These are phyloP conservation scores for Dothideomycetes sp. DNA, from an alignment of 2,329 filamentous ascomycete species.

Conservation along the genomic window DNA sequence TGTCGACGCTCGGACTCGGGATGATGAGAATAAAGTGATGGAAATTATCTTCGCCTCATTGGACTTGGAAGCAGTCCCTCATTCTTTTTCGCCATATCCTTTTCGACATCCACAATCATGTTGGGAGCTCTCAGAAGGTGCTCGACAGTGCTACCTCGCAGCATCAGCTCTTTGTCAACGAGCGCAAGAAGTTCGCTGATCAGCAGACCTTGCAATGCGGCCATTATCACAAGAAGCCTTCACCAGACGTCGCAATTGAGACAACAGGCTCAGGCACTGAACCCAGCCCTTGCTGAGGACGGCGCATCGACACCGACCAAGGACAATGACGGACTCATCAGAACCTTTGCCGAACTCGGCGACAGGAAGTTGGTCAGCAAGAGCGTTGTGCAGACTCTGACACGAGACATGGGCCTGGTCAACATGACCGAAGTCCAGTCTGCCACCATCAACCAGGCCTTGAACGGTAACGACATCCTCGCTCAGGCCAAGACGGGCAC, in stretches of 20 bases:
- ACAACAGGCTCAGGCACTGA: constrained; percentile 27
- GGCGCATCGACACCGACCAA: constrained; percentile 17
- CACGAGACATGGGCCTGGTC: constrained; percentile 62
- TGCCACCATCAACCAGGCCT: constrained; percentile 68
- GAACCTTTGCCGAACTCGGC: constrained; percentile 37
- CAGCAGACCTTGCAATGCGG: constrained; percentile 1
- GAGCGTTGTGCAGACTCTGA: constrained; percentile 60
- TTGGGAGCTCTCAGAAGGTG: constrained; percentile 18
- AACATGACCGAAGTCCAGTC: constrained; percentile 90
- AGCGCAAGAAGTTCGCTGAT: constrained; percentile 5
- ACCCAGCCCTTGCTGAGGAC: constrained; percentile 18
- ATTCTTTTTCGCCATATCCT: too few species aligned
- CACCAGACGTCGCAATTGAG: constrained; percentile 32
- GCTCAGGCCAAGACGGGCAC: constrained; percentile 96
- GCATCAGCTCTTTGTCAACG: constrained; percentile 15
- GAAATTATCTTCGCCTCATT: too few species aligned
- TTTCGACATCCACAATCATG: too few species aligned
- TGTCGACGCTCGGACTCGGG: too few species aligned
- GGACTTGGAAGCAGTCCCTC: too few species aligned
- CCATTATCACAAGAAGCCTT: constrained; percentile 18
- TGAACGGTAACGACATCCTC: constrained; percentile 72
- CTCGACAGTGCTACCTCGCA: constrained; percentile 22
- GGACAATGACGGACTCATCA: constrained; percentile 18
- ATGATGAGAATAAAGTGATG: too few species aligned
- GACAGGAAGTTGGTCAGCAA: constrained; percentile 47